Evolutionary conservation across 1,139 yeast genomes (phyloP), one percentile per base, ranked within the genome.

Genomic region (Zhuliangozyma blackwelliae): DNA sequence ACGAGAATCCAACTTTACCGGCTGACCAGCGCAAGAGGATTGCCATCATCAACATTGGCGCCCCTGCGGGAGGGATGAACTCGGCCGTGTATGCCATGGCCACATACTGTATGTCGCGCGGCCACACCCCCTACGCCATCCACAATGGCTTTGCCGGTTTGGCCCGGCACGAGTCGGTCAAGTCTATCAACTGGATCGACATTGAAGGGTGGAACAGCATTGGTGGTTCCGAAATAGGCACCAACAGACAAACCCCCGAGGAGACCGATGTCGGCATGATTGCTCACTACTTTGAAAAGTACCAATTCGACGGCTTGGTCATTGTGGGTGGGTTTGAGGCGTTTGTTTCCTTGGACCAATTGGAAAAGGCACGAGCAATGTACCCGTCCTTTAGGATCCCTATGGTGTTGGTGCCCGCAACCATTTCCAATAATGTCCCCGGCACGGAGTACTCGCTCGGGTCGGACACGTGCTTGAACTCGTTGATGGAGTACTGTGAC

Each of bases 301-400:
- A 77, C 58, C 64, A 76, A 43, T 76, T 84, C 54, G 88, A 84
- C 52, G 94, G 94, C 31, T 70, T 83, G 50, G 72, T 84, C 35
- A 62, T 84, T 35, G 80, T 83, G 39, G 94, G 94, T 50, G 94
- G 94, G 1, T 84, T 82, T 51, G 94, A 84, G 63, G 92, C 90
- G 9, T 82, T 82, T 58, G 72, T 71, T 9, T 76, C 90, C 1
- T 67, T 84, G 50, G 77, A 80, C 52, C 79, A 84, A 63, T 68
- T 84, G 49, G 82, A 80, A 48, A 69, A 65, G 46, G 79, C 84
- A 31, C 72, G 89, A 59, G 45, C 62, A 1, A 68, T 72, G 51
- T 84, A 82, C 59, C 94, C 92, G 29, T 75, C 78, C 4, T 83
- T 84, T 59, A 72, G 85, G 54, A 82, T 84, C 36, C 92, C 94